Evolutionary conservation across 805 yeast species (phyloP).

Genomic region (Candida fluviatilis): DNA sequence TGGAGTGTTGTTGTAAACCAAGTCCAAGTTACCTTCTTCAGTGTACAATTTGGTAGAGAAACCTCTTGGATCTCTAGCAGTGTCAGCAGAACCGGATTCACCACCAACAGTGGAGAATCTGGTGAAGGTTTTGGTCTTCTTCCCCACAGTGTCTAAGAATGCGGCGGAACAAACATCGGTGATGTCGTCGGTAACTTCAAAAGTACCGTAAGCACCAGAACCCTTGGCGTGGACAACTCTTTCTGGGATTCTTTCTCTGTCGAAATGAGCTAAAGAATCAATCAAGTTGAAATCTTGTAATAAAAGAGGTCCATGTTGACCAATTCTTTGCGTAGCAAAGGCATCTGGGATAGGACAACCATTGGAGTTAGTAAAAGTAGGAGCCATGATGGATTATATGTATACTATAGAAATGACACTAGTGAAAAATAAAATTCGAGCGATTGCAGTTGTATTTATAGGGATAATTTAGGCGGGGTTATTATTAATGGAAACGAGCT

Average conservation of each 20-base stretch:
- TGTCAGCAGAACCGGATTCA: constrained; percentile 75
- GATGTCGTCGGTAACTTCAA: constrained; percentile 84
- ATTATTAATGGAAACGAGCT: no score
- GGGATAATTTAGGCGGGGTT: no score
- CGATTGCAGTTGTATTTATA: no score
- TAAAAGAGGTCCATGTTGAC: constrained; percentile 73
- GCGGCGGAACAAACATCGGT: constrained; percentile 66
- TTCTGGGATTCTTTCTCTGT: constrained; percentile 87
- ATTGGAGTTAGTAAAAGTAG: constrained; percentile 65
- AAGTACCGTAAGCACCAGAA: constrained; percentile 84
- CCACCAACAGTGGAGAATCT: constrained; percentile 90
- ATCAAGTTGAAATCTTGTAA: constrained; percentile 78
- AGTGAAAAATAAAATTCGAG: no score
- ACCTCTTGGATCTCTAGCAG: constrained; percentile 87
- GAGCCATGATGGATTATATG: constrained; percentile 44
- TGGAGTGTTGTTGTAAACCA: constrained; percentile 85
- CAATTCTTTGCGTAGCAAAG: constrained; percentile 71
- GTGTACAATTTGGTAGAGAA: constrained; percentile 77
- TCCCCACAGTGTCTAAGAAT: constrained; percentile 71
- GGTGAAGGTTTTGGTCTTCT: constrained; percentile 67
- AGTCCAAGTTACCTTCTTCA: constrained; percentile 80
- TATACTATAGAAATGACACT: no score
- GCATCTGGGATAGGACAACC: constrained; percentile 78
- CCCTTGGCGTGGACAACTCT: constrained; percentile 94
- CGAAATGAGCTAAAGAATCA: constrained; percentile 82